A percentile compares a stretch with the other conserved stretches of the same genome.
Conservation (phyloP, 345 rosid species). For the Acer yangbiense region DNA sequence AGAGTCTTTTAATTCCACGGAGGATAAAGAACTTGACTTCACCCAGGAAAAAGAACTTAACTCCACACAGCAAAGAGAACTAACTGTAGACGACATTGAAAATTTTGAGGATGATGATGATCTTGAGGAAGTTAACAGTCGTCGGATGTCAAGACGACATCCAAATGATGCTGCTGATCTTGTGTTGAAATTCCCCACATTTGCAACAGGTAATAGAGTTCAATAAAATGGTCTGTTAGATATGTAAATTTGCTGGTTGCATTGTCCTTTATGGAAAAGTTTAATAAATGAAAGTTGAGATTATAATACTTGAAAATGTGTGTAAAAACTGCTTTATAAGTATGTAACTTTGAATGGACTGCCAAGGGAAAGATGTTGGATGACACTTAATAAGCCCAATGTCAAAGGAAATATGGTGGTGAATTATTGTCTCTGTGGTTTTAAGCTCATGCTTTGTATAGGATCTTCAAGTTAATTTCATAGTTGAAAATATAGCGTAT, state of each 20-base stretch:
- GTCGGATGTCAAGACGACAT: constrained; percentile 72
- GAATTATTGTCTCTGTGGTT: not conserved
- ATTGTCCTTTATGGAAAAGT: not conserved
- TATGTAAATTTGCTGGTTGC: not conserved
- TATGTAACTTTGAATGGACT: not conserved
- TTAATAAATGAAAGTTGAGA: constrained; percentile 1
- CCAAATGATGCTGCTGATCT: constrained; percentile 74
- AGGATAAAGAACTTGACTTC: constrained; percentile 67
- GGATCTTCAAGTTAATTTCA: not conserved
- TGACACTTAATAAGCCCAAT: not conserved
- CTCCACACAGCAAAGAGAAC: constrained; percentile 69
- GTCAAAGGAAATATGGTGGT: not conserved
- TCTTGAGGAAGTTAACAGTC: constrained; percentile 59
- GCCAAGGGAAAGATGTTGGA: not conserved
- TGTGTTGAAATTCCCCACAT: constrained; percentile 71
- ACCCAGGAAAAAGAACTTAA: constrained; percentile 65
- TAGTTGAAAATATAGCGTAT: not conserved
- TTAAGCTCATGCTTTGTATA: not conserved
- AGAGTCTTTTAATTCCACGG: constrained; percentile 72
- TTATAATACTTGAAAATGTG: not conserved
- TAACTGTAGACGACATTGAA: constrained; percentile 97
- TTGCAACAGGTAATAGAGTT: constrained; percentile 72
- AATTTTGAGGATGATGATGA: constrained; percentile 90
- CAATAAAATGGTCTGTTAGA: not conserved
- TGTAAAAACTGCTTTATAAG: not conserved